Evolutionary conservation across 2,329 filamentous ascomycete species (phyloP).

Genomic region (Didymella lethalis): DNA sequence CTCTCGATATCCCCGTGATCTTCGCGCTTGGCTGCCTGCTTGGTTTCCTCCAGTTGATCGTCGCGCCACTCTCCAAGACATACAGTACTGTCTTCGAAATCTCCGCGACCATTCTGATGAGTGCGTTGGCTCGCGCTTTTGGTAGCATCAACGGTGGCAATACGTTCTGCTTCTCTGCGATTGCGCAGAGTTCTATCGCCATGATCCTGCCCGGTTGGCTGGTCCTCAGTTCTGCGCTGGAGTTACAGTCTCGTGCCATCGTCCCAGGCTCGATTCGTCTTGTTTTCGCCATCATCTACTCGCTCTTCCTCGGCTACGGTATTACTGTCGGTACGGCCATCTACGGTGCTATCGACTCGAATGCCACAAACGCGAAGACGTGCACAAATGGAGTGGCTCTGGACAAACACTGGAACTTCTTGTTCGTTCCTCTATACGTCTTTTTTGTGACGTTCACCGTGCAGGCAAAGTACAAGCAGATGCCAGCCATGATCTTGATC

Average conservation of each 20-base stretch:
- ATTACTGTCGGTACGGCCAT: conserved; percentile 59
- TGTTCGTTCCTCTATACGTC: conserved; percentile 77
- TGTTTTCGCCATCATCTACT: conserved; percentile 61
- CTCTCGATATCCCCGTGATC: conserved; percentile 79
- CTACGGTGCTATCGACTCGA: conserved; percentile 56
- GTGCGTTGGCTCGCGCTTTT: conserved; percentile 57
- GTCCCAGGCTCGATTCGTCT: conserved; percentile 59
- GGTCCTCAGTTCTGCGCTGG: conserved; percentile 57
- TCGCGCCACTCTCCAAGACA: conserved; percentile 75
- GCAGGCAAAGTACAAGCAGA: conserved; percentile 80
- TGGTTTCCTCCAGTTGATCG: conserved; percentile 75
- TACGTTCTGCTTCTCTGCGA: conserved; percentile 59
- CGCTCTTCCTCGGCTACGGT: conserved; percentile 59
- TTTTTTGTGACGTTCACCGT: conserved; percentile 76
- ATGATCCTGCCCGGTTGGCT: conserved; percentile 59
- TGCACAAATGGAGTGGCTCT: conserved; percentile 54
- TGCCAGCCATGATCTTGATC: conserved; percentile 77
- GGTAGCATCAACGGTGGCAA: conserved; percentile 54
- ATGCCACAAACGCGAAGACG: conserved; percentile 54
- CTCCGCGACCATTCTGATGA: conserved; percentile 56
- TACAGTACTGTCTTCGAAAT: conserved; percentile 64
- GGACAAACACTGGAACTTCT: conserved; percentile 65
- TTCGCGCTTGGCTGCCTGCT: conserved; percentile 77
- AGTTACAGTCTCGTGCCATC: conserved; percentile 57
- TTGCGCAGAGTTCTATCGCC: conserved; percentile 59